Evolutionary conservation across 1,284 basidiomycete species (phyloP).

Genomic region (Fomitopsis palustris): DNA sequence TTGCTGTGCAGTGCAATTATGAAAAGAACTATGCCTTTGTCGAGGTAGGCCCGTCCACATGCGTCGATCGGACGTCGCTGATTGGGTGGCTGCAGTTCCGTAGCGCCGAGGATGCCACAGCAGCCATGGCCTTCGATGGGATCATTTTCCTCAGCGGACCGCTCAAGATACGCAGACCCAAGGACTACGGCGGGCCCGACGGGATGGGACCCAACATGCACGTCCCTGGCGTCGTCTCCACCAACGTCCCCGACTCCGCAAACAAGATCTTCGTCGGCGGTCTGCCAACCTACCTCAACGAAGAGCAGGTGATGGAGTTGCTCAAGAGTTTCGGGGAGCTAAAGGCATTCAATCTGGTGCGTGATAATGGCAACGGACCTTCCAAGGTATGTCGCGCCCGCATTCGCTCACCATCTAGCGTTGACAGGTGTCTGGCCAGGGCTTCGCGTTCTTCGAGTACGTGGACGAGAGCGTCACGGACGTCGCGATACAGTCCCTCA

Average conservation of each 20-base stretch:
- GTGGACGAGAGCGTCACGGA: conserved; percentile 88
- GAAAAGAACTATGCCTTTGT: conserved; percentile 98
- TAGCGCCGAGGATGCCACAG: conserved; percentile 92
- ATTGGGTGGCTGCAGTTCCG: conserved; percentile 68
- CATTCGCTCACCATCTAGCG: not conserved
- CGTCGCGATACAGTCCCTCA: conserved; percentile 92
- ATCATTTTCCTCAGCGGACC: conserved; percentile 91
- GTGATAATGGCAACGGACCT: conserved; percentile 84
- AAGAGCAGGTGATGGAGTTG: conserved; percentile 97
- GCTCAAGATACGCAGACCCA: conserved; percentile 94
- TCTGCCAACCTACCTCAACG: conserved; percentile 90
- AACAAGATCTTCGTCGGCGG: conserved; percentile 99
- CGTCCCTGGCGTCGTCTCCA: conserved; percentile 93
- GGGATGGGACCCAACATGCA: conserved; percentile 65
- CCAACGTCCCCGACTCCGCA: conserved; percentile 93
- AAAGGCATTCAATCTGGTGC: conserved; percentile 96
- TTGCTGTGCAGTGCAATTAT: conserved; percentile 92
- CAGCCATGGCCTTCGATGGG: conserved; percentile 95
- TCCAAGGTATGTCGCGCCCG: conserved; percentile 69
- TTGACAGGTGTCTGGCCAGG: conserved; percentile 45
- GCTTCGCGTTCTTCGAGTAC: conserved; percentile 99
- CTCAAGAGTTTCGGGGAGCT: conserved; percentile 97
- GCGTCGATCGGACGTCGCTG: conserved; percentile 6
- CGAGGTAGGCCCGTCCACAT: conserved; percentile 56
- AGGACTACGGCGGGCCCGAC: conserved; percentile 86